These are phyloP conservation scores for Peniophora sp. DNA, from an alignment of 1,284 basidiomycete genomes.

Conservation along the genomic window DNA sequence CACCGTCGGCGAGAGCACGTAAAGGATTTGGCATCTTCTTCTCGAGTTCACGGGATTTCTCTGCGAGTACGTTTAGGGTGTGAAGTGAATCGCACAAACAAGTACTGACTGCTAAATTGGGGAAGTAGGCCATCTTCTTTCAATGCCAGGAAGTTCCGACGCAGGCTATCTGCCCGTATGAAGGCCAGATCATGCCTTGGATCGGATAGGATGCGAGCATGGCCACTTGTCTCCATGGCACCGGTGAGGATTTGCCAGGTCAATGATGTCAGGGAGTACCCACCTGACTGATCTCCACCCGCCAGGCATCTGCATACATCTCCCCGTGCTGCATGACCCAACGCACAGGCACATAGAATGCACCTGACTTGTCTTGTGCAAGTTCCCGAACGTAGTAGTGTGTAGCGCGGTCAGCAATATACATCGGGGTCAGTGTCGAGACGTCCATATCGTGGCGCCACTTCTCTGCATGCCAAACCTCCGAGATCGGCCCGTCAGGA, in stretches of 20 bases:
- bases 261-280: not conserved
- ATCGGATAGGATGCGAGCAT: too few relatives aligned
- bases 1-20: constrained; percentile 11
- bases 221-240: not conserved
- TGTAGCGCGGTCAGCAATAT: not conserved
- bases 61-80: not conserved
- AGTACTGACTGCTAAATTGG: not conserved
- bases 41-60: not conserved
- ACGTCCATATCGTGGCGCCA: constrained; percentile 11
- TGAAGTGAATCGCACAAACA: not conserved
- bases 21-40: constrained; percentile 12
- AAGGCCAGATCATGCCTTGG: not conserved
- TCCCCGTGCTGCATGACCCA: constrained; percentile 7
- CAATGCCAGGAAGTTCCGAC: not conserved
- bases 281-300: not conserved
- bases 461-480: constrained; percentile 16
- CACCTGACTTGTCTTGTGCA: constrained; percentile 1
- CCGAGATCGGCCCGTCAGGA: constrained; percentile 10
- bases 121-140: not conserved
- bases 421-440: constrained; percentile 16
- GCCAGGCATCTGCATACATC: constrained; percentile 3
- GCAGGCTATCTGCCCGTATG: not conserved
- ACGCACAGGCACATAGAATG: constrained; percentile 9
- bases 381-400: constrained; percentile 12
- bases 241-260: not conserved